Evolutionary conservation across 257 asterid species (phyloP).

Genomic region (Solanum dulcamara): DNA sequence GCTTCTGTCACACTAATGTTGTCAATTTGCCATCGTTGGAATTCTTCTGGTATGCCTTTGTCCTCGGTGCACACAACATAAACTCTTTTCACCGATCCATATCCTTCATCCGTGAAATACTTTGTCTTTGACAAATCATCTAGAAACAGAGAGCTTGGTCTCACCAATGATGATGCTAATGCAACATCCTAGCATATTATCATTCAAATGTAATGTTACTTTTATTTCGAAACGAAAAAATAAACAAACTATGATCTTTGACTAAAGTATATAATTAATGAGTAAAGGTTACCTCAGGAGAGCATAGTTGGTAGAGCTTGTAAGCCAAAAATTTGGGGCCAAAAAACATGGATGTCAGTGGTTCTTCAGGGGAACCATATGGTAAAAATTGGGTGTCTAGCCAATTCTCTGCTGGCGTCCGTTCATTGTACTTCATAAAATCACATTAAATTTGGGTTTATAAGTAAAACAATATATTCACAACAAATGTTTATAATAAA

Average conservation of each 20-base stretch:
- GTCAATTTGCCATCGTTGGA: slow-evolving; percentile 14
- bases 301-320: slow-evolving; percentile 19
- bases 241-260: neutral
- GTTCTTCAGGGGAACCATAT: slow-evolving; percentile 25
- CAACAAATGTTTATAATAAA: neutral
- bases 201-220: neutral
- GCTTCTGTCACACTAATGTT: neutral
- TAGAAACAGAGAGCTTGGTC: slow-evolving; percentile 29
- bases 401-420: slow-evolving; percentile 24
- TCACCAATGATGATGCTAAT: slow-evolving; percentile 27
- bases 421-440: slow-evolving; percentile 10
- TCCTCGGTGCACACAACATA: slow-evolving; percentile 28
- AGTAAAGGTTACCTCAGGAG: slow-evolving; percentile 21
- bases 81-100: slow-evolving; percentile 35
- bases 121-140: slow-evolving; percentile 24
- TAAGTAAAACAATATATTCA: neutral
- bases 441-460: neutral
- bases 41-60: slow-evolving; percentile 10
- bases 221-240: neutral
- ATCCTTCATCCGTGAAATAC: slow-evolving; percentile 19
- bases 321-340: slow-evolving; percentile 22
- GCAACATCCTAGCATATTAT: slow-evolving; percentile 28
- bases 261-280: neutral
- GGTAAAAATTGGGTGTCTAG: slow-evolving; percentile 31
- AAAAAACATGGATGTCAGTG: slow-evolving; percentile 17